Evolutionary conservation across 208 protist genomes (phyloP).

Genomic region (Acanthamoeba quina): DNA sequence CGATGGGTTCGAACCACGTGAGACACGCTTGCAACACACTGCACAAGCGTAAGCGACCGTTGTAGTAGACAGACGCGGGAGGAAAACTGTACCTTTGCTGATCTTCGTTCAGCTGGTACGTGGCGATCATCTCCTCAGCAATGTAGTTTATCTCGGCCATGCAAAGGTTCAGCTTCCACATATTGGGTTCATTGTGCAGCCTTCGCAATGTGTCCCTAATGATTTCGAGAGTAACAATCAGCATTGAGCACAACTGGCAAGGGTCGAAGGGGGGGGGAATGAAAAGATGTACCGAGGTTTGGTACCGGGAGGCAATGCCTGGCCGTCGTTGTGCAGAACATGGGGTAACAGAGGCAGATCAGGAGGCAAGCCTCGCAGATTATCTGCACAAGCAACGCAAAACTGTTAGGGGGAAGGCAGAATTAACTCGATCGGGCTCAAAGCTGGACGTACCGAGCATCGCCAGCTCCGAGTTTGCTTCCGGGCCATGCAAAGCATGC

Average conservation of each 20-base stretch:
- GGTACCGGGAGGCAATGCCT: conserved; percentile 10
- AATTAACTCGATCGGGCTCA: neutral
- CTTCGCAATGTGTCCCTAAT: neutral
- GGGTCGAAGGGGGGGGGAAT: neutral
- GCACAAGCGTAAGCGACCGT: neutral
- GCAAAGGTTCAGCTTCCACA: conserved; percentile 59
- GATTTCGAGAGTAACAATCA: neutral
- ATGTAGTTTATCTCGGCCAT: conserved; percentile 56
- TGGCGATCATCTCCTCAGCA: conserved; percentile 70
- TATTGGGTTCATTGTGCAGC: neutral
- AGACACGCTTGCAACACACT: conserved; percentile 69
- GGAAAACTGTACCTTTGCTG: conserved; percentile 5
- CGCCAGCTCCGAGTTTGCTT: conserved; percentile 29
- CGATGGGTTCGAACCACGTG: conserved; percentile 62
- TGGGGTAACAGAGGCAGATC: conserved; percentile 18
- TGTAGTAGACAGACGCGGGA: neutral
- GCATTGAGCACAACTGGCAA: neutral
- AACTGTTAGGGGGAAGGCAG: neutral
- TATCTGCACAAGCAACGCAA: conserved; percentile 11
- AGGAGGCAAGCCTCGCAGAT: neutral
- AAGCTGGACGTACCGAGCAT: conserved; percentile 20
- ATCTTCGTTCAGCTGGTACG: conserved; percentile 62
- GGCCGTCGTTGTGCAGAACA: conserved; percentile 53
- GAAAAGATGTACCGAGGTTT: neutral
- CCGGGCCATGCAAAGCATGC: conserved; percentile 63